phyloP scores from a whole-genome alignment of 257 asterid genomes.

The Ehretia macrophylla region DNA sequence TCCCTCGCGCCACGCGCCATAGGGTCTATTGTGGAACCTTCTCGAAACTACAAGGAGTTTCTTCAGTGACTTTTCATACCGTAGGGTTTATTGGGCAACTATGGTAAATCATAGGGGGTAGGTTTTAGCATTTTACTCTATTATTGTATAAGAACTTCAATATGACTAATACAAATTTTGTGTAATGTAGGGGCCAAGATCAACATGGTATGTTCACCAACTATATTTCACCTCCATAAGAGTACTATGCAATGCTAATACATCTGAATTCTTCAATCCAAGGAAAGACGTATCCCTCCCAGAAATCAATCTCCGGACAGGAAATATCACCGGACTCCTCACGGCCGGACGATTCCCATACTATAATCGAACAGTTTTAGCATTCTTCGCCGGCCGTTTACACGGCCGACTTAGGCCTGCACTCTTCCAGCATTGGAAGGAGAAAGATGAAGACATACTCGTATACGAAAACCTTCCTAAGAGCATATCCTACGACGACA shows the following conservation, averaged over 20 bases:
- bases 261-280: constrained; percentile 71
- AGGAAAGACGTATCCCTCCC: constrained; percentile 61
- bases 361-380: constrained; percentile 37
- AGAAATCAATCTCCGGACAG: constrained; percentile 46
- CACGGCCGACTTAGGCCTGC: constrained; percentile 49
- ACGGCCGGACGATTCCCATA: constrained; percentile 14
- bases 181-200: constrained; percentile 58
- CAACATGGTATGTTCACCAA: constrained; percentile 59
- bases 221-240: constrained; percentile 65
- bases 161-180: not conserved
- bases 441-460: constrained; percentile 34
- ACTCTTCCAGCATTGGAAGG: constrained; percentile 45
- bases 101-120: no score
- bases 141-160: not conserved
- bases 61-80: no score
- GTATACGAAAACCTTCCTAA: constrained; percentile 38
- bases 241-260: constrained; percentile 64
- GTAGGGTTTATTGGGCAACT: no score
- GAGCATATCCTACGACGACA: constrained; percentile 27
- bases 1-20: no score
- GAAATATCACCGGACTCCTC: constrained; percentile 13
- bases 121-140: not conserved
- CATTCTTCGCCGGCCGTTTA: constrained; percentile 55
- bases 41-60: no score
- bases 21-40: no score